These are phyloP conservation scores for Colletotrichum sp. DNA, from an alignment of 2,329 filamentous ascomycete species.

Conservation along the genomic window DNA sequence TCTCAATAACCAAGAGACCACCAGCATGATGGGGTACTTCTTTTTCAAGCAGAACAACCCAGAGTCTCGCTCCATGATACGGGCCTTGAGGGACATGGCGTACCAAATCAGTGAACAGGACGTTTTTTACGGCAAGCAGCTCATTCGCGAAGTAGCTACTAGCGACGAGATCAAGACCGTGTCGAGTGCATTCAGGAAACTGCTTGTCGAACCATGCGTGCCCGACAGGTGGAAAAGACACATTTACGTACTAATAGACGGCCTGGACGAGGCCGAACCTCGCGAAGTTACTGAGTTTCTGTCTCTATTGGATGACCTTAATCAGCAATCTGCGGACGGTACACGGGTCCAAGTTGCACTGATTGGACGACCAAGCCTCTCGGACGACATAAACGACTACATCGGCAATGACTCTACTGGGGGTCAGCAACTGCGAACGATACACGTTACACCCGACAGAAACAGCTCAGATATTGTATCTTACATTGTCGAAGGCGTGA, in stretches of 20 bases:
- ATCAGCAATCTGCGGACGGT: conserved; percentile 16
- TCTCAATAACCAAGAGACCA: conserved; percentile 23
- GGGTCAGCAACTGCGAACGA: conserved; percentile 38
- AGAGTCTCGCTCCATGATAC: conserved; percentile 47
- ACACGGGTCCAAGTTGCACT: conserved; percentile 41
- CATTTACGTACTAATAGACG: conserved; percentile 51
- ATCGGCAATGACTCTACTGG: conserved; percentile 22
- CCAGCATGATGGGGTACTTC: conserved; percentile 44
- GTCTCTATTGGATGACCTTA: conserved; percentile 34
- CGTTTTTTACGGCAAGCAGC: conserved; percentile 46
- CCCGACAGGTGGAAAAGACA: conserved; percentile 35
- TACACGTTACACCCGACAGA: conserved; percentile 47
- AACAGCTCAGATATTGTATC: conserved; percentile 45
- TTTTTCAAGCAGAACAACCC: conserved; percentile 54
- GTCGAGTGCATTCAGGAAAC: conserved; percentile 45
- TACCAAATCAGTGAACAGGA: conserved; percentile 52
- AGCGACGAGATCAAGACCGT: conserved; percentile 48
- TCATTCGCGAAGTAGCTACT: conserved; percentile 37
- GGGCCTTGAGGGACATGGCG: conserved; percentile 49
- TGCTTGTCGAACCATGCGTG: conserved; percentile 44
- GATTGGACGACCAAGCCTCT: conserved; percentile 46
- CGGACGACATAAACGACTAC: conserved; percentile 43
- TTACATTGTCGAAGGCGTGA: conserved; percentile 46
- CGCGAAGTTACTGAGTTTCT: conserved; percentile 42
- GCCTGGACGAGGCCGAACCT: conserved; percentile 48